A percentile compares a stretch with the other conserved stretches of the same genome.
Evolutionary conservation across 768 basidiomycete species (phyloP).

Genomic region (Krasilnikovozyma curviuscula): DNA sequence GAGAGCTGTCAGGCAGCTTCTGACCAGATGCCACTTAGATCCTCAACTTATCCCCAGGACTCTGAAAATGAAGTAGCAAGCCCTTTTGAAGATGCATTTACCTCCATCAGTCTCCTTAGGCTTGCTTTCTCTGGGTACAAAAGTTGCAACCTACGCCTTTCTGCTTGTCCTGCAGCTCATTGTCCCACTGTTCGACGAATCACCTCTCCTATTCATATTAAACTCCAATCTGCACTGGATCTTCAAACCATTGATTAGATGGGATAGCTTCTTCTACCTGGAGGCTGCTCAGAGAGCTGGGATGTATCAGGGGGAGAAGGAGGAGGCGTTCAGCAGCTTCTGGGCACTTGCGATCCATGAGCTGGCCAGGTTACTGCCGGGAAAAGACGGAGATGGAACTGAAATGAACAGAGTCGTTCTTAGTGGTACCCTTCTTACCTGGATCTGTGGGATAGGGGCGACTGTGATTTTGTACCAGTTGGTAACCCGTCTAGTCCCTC

Average conservation of each 20-base stretch:
- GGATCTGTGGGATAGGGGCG: slow-evolving; percentile 14
- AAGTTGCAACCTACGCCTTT: no score
- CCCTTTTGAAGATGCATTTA: no score
- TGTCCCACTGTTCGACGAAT: slow-evolving; percentile 13
- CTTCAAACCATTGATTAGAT: slow-evolving; percentile 41
- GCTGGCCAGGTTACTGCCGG: slow-evolving; percentile 8
- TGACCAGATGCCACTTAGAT: no score
- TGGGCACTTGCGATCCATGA: slow-evolving; percentile 38
- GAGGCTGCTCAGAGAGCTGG: slow-evolving; percentile 41
- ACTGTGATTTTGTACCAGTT: slow-evolving; percentile 23
- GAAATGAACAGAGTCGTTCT: slow-evolving; percentile 7
- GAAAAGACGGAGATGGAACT: background rate
- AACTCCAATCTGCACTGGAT: background rate
- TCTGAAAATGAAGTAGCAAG: no score
- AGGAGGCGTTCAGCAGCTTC: slow-evolving; percentile 74
- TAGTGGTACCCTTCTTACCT: slow-evolving; percentile 17
- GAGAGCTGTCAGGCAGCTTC: no score
- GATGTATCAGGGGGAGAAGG: slow-evolving; percentile 47
- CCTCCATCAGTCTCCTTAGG: no score
- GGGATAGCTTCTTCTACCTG: slow-evolving; percentile 73
- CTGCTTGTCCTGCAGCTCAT: no score
- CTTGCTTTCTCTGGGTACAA: no score
- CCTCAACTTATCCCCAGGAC: no score
- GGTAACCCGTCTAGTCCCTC: slow-evolving; percentile 27
- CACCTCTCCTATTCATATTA: slow-evolving; percentile 5